A percentile compares a stretch with the other conserved stretches of the same genome.
Conservation (phyloP, 768 basidiomycete genomes). For the Boletus tomentosulus region DNA sequence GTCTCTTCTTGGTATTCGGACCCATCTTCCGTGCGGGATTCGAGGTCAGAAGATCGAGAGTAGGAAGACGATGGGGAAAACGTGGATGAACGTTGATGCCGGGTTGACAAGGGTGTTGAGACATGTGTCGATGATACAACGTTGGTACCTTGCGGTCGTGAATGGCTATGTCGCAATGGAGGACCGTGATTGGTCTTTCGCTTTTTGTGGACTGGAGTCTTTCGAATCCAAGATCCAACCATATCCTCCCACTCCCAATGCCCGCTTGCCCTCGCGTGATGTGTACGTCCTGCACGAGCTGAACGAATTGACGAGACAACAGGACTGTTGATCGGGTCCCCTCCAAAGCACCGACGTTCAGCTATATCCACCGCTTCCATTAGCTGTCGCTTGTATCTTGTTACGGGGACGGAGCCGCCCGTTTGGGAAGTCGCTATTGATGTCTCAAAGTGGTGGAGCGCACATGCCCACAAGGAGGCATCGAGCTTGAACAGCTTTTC, state of each 20-base stretch:
- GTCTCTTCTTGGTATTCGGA: constrained; percentile 21
- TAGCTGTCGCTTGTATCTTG: constrained; percentile 36
- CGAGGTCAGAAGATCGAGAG: constrained; percentile 9
- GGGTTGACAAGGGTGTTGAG: neutral
- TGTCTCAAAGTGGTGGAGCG: constrained; percentile 44
- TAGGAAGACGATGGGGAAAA: constrained; percentile 10
- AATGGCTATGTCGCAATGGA: neutral
- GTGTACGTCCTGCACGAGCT: constrained; percentile 3
- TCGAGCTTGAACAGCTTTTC: constrained; percentile 40
- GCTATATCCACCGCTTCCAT: constrained; percentile 49
- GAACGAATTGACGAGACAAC: constrained; percentile 6
- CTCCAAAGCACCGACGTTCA: constrained; percentile 44
- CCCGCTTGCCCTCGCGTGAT: constrained; percentile 18
- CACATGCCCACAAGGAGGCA: constrained; percentile 50
- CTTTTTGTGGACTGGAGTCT: constrained; percentile 31
- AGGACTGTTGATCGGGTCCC: constrained; percentile 13
- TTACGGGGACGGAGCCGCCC: constrained; percentile 22
- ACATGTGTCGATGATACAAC: neutral
- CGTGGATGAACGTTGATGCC: neutral
- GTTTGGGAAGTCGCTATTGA: constrained; percentile 21
- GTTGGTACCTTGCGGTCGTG: neutral
- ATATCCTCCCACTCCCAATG: constrained; percentile 49
- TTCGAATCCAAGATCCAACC: constrained; percentile 43
- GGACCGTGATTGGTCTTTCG: constrained; percentile 8
- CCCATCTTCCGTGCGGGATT: constrained; percentile 17